Evolutionary conservation across 345 rosid species (phyloP).

Genomic region (Eucalyptus victrix): DNA sequence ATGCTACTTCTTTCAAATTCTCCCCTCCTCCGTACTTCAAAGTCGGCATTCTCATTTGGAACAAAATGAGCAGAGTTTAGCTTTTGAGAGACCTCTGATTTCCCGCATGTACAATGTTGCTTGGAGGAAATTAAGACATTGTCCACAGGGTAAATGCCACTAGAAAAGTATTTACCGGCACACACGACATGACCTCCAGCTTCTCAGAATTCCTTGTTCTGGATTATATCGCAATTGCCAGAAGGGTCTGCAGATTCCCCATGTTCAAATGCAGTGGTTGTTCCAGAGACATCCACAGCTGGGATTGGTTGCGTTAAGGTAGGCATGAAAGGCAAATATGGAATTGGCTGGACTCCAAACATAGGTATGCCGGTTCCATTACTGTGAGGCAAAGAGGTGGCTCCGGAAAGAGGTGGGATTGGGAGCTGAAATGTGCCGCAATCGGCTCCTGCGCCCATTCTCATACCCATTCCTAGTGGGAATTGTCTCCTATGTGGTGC

Average conservation of each 20-base stretch:
- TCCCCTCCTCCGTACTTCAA: background rate
- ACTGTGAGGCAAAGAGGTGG: background rate
- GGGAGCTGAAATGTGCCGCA: constrained; percentile 7
- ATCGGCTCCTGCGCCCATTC: constrained; percentile 18
- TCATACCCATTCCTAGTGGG: constrained; percentile 15
- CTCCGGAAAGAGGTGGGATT: constrained; percentile 1
- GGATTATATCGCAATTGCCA: background rate
- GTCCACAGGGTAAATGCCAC: background rate
- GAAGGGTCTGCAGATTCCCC: constrained; percentile 1
- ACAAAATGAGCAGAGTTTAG: background rate
- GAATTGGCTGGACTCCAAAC: background rate
- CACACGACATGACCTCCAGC: background rate
- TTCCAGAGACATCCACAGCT: background rate
- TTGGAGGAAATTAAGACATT: background rate
- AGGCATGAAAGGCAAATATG: background rate
- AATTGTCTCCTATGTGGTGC: constrained; percentile 8
- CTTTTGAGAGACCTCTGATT: background rate
- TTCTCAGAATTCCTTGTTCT: background rate
- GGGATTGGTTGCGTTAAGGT: background rate
- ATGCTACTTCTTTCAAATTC: background rate
- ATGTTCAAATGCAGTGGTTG: background rate
- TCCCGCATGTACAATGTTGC: background rate
- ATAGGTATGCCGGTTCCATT: background rate
- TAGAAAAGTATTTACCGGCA: background rate
- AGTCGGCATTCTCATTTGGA: background rate